Base-by-base conservation (phyloP, 495 filamentous ascomycete species). In the Podospora pseudoanserina region DNA sequence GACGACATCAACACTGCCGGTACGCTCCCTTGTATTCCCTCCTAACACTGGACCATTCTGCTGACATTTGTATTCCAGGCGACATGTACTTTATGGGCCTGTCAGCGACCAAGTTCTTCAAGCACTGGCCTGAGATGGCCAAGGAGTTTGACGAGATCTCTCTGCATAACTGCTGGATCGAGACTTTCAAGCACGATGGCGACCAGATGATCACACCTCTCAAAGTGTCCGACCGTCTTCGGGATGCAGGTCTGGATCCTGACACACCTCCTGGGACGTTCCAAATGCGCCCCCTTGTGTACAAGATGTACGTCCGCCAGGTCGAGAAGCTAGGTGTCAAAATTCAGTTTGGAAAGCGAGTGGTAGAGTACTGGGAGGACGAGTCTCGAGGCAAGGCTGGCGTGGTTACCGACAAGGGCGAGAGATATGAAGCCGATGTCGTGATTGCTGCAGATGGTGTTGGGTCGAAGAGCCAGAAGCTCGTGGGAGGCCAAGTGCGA, bases 371-470 rank as follows among this genome's bases (percentile, higher is more conserved):
- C 65, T 80, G 65, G 57, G 85, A 88, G 75, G 79, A 86, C 66
- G 73, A 80, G 23, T 63, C 73, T 0, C 68, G 63, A 3, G 69
- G 76, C 15, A 82, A 78, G 58, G 84, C 76, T 0, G 80, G 83
- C 13, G 81, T 85, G 34, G 72, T 81, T 0, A 80, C 84, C 0
- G 79, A 85, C 26, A 77, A 85, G 53, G 86, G 85, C 13, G 78
- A 82, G 56, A 73, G 39, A 1, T 85, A 79, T 70, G 78, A 83
- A 56, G 85, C 84, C 5, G 85, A 89, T 72, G 65, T 88, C 0
- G 78, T 89, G 4, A 81, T 89, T 62, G 87, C 86, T 3, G 87
- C 87, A 2, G 87, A 89, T 76, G 87, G 86, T 16, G 78, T 88
- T 5, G 82, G 83, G 13, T 81, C 82, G 49, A 83, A 82, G 68